phyloP scores from a whole-genome alignment of 2,329 filamentous ascomycete genomes.

The Phaeophleospora eucalypticola region DNA sequence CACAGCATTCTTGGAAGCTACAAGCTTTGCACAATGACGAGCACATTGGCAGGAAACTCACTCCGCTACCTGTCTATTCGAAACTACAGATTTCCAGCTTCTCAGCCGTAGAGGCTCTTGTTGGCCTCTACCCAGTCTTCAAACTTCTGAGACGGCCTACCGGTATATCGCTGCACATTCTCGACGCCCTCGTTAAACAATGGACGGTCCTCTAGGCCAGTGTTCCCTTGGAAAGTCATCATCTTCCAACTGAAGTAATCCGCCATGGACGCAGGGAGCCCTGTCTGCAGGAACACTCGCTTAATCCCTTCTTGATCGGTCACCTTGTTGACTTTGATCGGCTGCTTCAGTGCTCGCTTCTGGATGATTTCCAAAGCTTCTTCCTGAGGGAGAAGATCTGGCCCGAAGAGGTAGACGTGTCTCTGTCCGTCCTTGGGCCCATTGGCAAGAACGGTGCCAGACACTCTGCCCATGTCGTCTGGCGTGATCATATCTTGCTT shows the following conservation, averaged over 20 bases:
- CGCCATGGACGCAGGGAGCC: slow-evolving; percentile 1
- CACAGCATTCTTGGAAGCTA: no score
- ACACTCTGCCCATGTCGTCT: slow-evolving; percentile 45
- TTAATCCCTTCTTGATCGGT: slow-evolving; percentile 21
- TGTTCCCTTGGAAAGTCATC: neutral
- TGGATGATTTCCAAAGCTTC: slow-evolving; percentile 32
- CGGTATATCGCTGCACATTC: slow-evolving; percentile 35
- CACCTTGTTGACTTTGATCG: slow-evolving; percentile 28
- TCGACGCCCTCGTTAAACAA: slow-evolving; percentile 21
- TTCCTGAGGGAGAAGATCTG: slow-evolving; percentile 31
- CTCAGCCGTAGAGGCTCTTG: slow-evolving; percentile 15
- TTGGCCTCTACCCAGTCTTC: slow-evolving; percentile 36
- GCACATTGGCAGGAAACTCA: no score
- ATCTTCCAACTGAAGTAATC: slow-evolving; percentile 2
- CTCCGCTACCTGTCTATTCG: no score
- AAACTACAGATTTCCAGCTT: no score
- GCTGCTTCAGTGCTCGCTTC: slow-evolving; percentile 29
- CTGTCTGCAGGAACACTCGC: neutral
- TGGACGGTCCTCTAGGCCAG: neutral
- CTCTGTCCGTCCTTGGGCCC: slow-evolving; percentile 25
- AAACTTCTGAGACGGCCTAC: slow-evolving; percentile 29
- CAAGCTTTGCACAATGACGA: no score
- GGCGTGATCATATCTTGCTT: slow-evolving; percentile 41
- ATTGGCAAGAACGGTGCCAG: slow-evolving; percentile 38
- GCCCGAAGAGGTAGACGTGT: slow-evolving; percentile 37